Base-by-base conservation (phyloP, 345 rosid species). In the Moringa oleifera region DNA sequence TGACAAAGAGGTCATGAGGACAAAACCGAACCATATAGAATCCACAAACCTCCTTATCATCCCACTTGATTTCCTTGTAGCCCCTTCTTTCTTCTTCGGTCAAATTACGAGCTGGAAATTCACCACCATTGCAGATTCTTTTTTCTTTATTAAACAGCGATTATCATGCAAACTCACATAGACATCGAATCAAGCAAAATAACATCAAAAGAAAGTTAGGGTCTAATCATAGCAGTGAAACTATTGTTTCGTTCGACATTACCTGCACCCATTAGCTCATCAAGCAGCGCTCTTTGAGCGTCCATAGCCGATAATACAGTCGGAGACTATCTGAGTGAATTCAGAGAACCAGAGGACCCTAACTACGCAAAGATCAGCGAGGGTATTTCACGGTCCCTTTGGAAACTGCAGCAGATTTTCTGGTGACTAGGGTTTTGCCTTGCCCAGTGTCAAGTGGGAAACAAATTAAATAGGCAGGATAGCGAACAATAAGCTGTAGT, bases 241-340 rank as follows among this genome's bases (percentile, higher is more conserved):
- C 12, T 9, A 41, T 1, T 7, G 47, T 41, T 41, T 41, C 13
- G 12, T 28, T 15, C 2, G 12, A 41, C 12, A 41, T 41, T 69
- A 94, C 97, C 95, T 60, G 97, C 76, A 20, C 99, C 99, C 97
- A 94, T 94, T 50, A 94, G 97, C 75, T 90, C 99, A 69, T 94
- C 99, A 7, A 90, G 80, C 72, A 94, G 73, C 66, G 99, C 99
- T 71, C 99, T 81, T 64, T 90, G 99, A 53, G 95, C 93, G 77
- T 94, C 97, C 99, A 90, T 88, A 63, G 73, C 58, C 23, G 49
- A 50, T 18, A 41, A 1, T 4, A 11, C 6, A 33, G 37, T 50
- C 28, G 59, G 11, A 11, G 47, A 41, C 21, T 18, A 2, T 7
- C 13, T 0, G 53, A 57, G 0, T 5, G n/a, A 47, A 18, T 18